Percentiles rank a stretch among this genome's conserved stretches.
These are phyloP conservation scores for Globisporangium parvum DNA, from an alignment of 352 stramenopile genomes.

Conservation along the genomic window DNA sequence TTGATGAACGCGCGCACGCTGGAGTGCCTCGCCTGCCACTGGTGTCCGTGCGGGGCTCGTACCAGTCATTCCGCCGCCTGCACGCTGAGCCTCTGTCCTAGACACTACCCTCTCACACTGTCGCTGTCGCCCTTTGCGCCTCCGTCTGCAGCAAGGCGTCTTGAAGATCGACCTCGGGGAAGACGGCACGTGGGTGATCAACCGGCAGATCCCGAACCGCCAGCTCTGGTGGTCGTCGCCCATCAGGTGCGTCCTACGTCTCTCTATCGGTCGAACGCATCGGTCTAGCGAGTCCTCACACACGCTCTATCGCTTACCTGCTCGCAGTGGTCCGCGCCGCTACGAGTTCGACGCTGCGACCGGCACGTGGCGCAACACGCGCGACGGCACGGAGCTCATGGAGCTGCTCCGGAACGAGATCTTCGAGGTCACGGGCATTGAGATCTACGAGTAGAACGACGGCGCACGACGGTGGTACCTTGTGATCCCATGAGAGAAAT, in stretches of 20 bases:
- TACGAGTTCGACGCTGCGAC: conserved; percentile 80
- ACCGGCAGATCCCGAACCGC: conserved; percentile 96
- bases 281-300: neutral
- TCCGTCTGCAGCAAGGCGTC: conserved; percentile 88
- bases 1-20: neutral
- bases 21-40: no score
- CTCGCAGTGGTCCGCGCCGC: conserved; percentile 72
- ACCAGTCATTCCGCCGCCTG: neutral
- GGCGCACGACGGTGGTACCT: conserved; percentile 9
- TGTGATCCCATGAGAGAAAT: no score
- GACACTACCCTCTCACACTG: neutral
- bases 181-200: conserved; percentile 95
- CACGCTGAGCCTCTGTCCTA: no score
- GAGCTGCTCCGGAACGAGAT: conserved; percentile 73
- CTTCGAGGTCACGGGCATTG: conserved; percentile 68
- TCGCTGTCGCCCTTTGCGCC: neutral
- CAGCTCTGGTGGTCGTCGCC: conserved; percentile 98
- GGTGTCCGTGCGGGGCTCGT: conserved; percentile 5
- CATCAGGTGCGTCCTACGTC: conserved; percentile 75
- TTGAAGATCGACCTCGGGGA: conserved; percentile 92
- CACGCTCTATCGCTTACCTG: neutral
- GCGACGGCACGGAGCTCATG: conserved; percentile 70
- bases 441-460: conserved; percentile 53
- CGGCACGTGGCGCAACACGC: conserved; percentile 79
- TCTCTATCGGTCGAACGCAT: neutral